Evolutionary conservation across 768 basidiomycete species (phyloP), one percentile per base, ranked within the genome.

Genomic region (Coprinopsis cinerea): DNA sequence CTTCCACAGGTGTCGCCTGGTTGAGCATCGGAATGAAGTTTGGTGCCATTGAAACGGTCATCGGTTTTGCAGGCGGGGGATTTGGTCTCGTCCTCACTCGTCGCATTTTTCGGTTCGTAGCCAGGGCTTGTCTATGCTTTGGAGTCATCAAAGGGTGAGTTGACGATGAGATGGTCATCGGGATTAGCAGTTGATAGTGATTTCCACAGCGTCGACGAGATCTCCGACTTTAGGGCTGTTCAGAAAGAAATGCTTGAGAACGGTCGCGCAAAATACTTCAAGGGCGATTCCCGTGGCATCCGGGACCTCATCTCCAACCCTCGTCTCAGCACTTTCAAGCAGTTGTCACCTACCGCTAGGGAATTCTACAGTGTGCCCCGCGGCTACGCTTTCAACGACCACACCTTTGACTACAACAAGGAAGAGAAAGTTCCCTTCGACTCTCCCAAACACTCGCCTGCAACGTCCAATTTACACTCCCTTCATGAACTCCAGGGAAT

Each of bases 111-210:
- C 71, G 83, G 37, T 63, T 83, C 45, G 32, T 82, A 10, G 71
- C 73, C 2, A 72, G 85, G 40, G 74, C 70, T 0, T 73, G 66
- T 55, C 59, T 90, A 17, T 74, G 78, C 51, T 73, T 83, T 48
- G 88, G 88, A 15, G 54, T 82, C 18, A 64, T 80, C 24, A 82
- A 82, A 67, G 87, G 88, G 88, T 88, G 53, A 49, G 80, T 13
- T 23, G 49, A 11, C 37, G 49, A n/a, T n/a, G n/a, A n/a, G n/a
- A n/a, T n/a, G n/a, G n/a, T n/a, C n/a, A n/a, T n/a, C n/a, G n/a
- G n/a, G n/a, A n/a, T n/a, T n/a, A n/a, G n/a, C n/a, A n/a, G n/a
- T n/a, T 49, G 15, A 44, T 42, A 15, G 32, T 46, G 17, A 6
- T 18, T 10, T 39, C 18, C 17, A 14, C 43, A 83, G 83, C 6